Base-by-base conservation (phyloP, 306 rosid species). In the Vigna mungo region DNA sequence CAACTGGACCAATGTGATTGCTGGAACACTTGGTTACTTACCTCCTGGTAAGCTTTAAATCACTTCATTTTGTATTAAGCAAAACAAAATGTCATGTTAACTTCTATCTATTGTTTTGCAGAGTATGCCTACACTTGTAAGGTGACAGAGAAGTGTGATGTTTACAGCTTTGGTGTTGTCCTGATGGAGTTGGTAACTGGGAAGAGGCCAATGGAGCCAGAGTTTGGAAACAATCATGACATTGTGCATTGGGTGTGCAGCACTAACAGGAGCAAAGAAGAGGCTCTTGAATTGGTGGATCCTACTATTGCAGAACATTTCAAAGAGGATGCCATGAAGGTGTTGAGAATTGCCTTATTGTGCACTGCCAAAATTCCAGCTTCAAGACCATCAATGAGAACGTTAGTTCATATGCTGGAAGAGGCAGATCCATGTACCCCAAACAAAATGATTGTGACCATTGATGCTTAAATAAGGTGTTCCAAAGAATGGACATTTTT, bases 81-180 rank as follows among this genome's bases (percentile, higher is more conserved):
- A 43, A 74, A 43, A 25, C 7, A 74, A 43, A 25, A 12, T 7
- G 68, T 32, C 59, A 74, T 74, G 48, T 17, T 37, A 54, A 10
- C 20, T 60, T 60, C 60, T 16, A 30, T 15, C 13, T 34, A 59
- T 59, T 77, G 10, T 72, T 77, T 27, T 71, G 71, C 86, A 93
- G 97, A 93, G 64, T 93, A 90, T 70, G 97, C 91, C 56, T 93
- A 93, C 79, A 88, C 92, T 6, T 85, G 84, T 85, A 93, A 85
- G 84, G 86, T 93, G 73, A 91, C 83, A n/a, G 98, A 93, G 83
- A 93, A 93, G 90, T 90, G 90, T 32, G 98, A 93, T 47, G 98
- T 93, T 16, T 91, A 93, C 72, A 93, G 98, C 78, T 93, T 93
- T 70, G 97, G 98, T 8, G 94, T 91, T 48, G 97, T 93, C 11